Conservation (phyloP, 2,329 filamentous ascomycete species). For the Clonostachys sp. region DNA sequence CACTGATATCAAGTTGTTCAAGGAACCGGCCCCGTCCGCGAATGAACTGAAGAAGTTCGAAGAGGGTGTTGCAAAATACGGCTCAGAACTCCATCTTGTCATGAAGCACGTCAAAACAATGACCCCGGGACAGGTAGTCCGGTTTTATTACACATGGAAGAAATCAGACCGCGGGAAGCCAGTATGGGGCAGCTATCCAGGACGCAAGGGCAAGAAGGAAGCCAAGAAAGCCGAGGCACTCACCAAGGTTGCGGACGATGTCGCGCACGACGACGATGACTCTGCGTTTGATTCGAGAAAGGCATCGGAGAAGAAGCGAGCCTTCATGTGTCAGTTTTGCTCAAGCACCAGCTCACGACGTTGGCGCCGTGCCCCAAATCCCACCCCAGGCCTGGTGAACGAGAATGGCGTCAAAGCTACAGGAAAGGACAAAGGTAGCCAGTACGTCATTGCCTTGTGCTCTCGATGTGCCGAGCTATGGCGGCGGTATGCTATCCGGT, state of each 20-base stretch:
- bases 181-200: constrained; percentile 85
- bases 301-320: constrained; percentile 70
- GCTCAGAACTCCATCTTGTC: constrained; percentile 82
- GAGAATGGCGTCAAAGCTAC: constrained; percentile 52
- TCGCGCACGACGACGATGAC: constrained; percentile 89
- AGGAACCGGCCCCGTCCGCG: constrained; percentile 76
- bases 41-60: constrained; percentile 87
- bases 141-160: constrained; percentile 98
- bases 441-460: constrained; percentile 79
- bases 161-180: constrained; percentile 81
- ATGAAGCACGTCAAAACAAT: constrained; percentile 83
- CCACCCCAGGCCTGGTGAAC: constrained; percentile 64
- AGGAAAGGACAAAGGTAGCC: constrained; percentile 72
- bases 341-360: constrained; percentile 73
- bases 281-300: constrained; percentile 93
- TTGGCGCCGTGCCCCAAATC: constrained; percentile 85
- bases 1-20: constrained; percentile 67
- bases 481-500: constrained; percentile 93
- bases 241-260: constrained; percentile 81
- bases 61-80: constrained; percentile 83
- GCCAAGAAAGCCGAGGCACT: constrained; percentile 68
- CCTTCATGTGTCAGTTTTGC: constrained; percentile 94
- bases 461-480: constrained; percentile 87
- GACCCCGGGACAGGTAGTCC: constrained; percentile 74
- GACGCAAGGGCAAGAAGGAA: constrained; percentile 87